Percentiles rank a stretch among this genome's conserved stretches.
These are phyloP conservation scores for Corchorus capsularis DNA, from an alignment of 345 rosid species.

Conservation along the genomic window DNA sequence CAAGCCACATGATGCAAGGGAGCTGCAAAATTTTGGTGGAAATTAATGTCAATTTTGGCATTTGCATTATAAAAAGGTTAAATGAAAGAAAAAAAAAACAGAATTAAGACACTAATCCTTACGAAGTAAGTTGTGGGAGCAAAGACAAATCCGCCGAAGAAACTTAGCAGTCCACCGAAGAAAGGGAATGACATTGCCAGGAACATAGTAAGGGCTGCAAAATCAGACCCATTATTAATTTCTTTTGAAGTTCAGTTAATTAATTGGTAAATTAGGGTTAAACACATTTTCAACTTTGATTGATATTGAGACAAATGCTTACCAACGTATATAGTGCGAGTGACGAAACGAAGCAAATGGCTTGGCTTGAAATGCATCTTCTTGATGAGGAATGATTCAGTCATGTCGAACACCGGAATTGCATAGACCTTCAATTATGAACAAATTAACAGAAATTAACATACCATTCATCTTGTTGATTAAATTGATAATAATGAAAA, in stretches of 20 bases:
- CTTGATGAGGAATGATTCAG: constrained; percentile 45
- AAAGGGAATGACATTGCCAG: constrained; percentile 57
- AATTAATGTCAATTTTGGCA: neutral
- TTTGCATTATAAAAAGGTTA: neutral
- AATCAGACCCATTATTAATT: constrained; percentile 4
- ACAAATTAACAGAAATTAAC: neutral
- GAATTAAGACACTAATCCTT: constrained; percentile 23
- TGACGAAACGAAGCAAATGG: constrained; percentile 31
- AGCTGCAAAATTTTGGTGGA: constrained; percentile 33
- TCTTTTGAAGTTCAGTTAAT: neutral
- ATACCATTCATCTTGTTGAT: neutral
- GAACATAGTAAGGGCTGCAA: constrained; percentile 47
- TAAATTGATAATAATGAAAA: neutral
- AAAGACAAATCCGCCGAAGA: constrained; percentile 62
- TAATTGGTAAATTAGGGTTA: no score
- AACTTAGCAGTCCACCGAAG: constrained; percentile 61
- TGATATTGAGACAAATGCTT: constrained; percentile 9
- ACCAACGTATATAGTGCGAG: constrained; percentile 51
- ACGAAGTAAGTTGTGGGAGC: constrained; percentile 58
- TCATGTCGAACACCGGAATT: constrained; percentile 49
- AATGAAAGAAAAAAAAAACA: neutral
- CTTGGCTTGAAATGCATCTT: constrained; percentile 38
- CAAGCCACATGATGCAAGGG: constrained; percentile 60
- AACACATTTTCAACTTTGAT: no score
- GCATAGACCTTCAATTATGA: constrained; percentile 44